Conservation (phyloP, 768 basidiomycete genomes). For the Tulasnella sp. region DNA sequence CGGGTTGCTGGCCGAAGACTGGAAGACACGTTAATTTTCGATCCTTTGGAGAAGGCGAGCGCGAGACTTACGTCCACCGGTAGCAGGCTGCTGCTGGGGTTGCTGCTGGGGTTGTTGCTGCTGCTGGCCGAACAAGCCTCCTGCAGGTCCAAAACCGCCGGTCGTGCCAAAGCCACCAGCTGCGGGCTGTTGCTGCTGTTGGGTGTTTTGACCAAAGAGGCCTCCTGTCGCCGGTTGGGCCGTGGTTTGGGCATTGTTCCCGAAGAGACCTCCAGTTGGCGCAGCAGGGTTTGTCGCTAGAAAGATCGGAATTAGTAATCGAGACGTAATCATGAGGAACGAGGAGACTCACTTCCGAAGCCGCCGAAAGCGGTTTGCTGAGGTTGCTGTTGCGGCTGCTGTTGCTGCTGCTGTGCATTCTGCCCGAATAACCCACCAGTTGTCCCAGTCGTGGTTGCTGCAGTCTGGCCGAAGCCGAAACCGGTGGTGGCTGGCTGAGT, state of each 20-base stretch:
- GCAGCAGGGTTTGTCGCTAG: not conserved
- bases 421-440: constrained; percentile 31
- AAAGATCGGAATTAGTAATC: not conserved
- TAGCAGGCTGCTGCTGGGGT: constrained; percentile 34
- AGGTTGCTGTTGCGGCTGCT: constrained; percentile 1
- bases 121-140: constrained; percentile 31
- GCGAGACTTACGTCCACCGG: constrained; percentile 27
- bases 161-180: constrained; percentile 56
- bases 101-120: constrained; percentile 29
- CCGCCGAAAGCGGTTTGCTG: constrained; percentile 2
- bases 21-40: not conserved
- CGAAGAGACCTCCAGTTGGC: not conserved
- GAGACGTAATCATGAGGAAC: not conserved
- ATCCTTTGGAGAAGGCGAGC: not conserved
- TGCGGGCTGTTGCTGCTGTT: constrained; percentile 36
- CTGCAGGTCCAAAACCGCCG: constrained; percentile 33
- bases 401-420: not conserved
- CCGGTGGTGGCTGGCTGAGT: constrained; percentile 19
- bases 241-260: not conserved
- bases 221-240: constrained; percentile 25
- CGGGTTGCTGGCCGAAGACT: constrained; percentile 23
- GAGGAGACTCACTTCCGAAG: not conserved
- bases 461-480: constrained; percentile 26
- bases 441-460: not conserved
- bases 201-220: constrained; percentile 38